These are phyloP conservation scores for Leccinellum luteum DNA, from an alignment of 768 basidiomycete genomes.

Conservation along the genomic window DNA sequence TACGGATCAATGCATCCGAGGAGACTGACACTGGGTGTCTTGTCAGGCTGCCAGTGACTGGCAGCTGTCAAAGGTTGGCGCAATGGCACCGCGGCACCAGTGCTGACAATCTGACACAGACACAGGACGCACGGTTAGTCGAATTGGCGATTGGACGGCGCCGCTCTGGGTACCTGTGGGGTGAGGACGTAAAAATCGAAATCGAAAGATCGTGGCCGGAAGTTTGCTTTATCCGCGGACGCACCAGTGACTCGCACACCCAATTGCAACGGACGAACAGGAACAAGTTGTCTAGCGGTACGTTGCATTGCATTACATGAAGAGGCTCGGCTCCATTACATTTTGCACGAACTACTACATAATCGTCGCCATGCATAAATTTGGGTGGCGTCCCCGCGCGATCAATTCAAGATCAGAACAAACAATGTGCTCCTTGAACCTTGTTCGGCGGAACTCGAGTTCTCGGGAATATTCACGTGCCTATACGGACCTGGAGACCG, in stretches of 20 bases:
- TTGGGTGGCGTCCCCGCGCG: too few species aligned
- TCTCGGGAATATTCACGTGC: too few species aligned
- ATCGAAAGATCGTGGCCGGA: background rate
- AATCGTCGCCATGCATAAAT: too few species aligned
- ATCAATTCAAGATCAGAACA: too few species aligned
- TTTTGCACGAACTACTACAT: too few species aligned
- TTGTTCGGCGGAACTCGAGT: too few species aligned
- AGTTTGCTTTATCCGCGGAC: background rate
- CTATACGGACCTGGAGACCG: too few species aligned
- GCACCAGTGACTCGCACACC: background rate
- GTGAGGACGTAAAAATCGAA: background rate
- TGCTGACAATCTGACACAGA: background rate
- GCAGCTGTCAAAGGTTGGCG: background rate
- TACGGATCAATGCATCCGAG: background rate
- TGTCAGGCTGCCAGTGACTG: background rate
- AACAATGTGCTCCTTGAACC: too few species aligned
- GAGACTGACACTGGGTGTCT: background rate
- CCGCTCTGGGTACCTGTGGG: background rate
- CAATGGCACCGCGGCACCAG: background rate
- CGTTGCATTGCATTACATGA: too few species aligned
- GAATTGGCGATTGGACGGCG: background rate
- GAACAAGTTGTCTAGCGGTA: background rate
- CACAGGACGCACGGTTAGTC: background rate
- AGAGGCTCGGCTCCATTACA: too few species aligned
- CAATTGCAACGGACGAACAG: too few species aligned